Percentiles rank a stretch among this genome's conserved stretches.
phyloP scores from a whole-genome alignment of 2,329 filamentous ascomycete genomes.

The Phaeosphaeriaceae sp. region DNA sequence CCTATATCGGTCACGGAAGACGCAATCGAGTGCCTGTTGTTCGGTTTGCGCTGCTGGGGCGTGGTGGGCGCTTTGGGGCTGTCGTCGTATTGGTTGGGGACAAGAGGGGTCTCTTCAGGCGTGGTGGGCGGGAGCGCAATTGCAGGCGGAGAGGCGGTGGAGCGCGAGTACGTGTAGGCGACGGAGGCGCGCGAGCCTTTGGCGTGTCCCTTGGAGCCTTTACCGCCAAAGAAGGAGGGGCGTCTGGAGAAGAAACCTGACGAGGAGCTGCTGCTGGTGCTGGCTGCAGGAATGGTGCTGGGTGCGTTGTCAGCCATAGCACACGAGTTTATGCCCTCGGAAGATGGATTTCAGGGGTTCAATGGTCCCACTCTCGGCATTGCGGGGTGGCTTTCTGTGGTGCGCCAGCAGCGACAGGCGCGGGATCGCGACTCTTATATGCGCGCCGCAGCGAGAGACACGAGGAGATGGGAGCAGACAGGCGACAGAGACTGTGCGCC shows the following conservation, averaged over 20 bases:
- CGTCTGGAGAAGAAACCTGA: constrained; percentile 40
- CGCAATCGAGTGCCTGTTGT: constrained; percentile 44
- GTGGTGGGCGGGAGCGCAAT: constrained; percentile 14
- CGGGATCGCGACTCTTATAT: neutral
- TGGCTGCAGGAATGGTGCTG: constrained; percentile 2
- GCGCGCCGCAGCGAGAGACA: neutral
- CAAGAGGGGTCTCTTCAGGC: constrained; percentile 13
- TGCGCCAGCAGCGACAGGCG: neutral
- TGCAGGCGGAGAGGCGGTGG: constrained; percentile 7
- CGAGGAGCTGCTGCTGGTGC: constrained; percentile 6
- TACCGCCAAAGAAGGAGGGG: constrained; percentile 40
- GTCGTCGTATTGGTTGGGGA: constrained; percentile 30
- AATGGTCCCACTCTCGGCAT: constrained; percentile 6
- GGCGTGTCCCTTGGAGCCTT: constrained; percentile 14
- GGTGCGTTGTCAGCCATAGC: constrained; percentile 27
- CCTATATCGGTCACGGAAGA: constrained; percentile 48
- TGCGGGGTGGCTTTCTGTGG: constrained; percentile 5
- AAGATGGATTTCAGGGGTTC: constrained; percentile 5
- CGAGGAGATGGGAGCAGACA: neutral
- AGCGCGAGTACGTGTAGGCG: constrained; percentile 7
- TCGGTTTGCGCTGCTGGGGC: constrained; percentile 36
- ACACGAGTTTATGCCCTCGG: constrained; percentile 1
- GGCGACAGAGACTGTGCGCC: neutral
- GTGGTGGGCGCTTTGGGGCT: constrained; percentile 26
- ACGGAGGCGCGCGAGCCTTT: constrained; percentile 15